A percentile compares a stretch with the other conserved stretches of the same genome.
phyloP scores from a whole-genome alignment of 257 asterid genomes.

The Ligustrum vulgare region DNA sequence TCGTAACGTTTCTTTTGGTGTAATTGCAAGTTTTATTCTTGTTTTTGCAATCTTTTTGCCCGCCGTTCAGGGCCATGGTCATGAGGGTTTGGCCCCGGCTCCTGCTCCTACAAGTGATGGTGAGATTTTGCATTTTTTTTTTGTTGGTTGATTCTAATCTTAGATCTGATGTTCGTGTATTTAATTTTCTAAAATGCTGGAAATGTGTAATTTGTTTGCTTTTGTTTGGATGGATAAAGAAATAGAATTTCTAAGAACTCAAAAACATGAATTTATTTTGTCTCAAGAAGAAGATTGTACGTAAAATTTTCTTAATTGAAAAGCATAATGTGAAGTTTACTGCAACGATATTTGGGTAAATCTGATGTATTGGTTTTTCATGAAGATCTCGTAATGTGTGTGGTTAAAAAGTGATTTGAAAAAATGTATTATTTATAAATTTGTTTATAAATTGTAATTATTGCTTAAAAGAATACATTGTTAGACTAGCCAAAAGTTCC shows the following conservation, averaged over 20 bases:
- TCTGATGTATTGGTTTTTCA: background rate
- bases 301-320: background rate
- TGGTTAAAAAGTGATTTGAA: no score
- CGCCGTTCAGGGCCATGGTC: constrained; percentile 44
- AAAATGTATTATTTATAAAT: no score
- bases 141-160: background rate
- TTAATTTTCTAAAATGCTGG: background rate
- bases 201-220: background rate
- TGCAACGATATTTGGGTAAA: background rate
- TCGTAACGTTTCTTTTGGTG: constrained; percentile 34
- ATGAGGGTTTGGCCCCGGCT: constrained; percentile 51
- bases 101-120: constrained; percentile 78
- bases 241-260: background rate
- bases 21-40: constrained; percentile 42
- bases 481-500: no score
- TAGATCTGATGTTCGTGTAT: background rate
- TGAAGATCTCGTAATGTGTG: background rate
- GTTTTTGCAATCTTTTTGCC: constrained; percentile 49
- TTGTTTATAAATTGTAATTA: no score
- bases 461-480: no score
- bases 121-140: constrained; percentile 15
- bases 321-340: background rate
- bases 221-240: background rate
- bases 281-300: background rate
- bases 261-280: background rate